Evolutionary conservation across 169 alveolate genomes (phyloP).

Genomic region (Eimeria brunetti): DNA sequence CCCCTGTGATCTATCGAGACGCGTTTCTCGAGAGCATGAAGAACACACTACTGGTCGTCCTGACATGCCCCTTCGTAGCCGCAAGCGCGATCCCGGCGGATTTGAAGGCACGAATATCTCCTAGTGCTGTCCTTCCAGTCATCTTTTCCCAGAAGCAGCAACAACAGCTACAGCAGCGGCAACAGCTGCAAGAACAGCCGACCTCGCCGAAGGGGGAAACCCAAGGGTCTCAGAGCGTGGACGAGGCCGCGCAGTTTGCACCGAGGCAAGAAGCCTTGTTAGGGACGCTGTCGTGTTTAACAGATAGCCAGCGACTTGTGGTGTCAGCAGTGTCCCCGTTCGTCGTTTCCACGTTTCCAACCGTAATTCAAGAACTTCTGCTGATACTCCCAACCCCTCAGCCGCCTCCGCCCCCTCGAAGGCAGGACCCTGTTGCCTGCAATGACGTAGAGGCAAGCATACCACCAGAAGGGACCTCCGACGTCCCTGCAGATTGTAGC

Average conservation of each 20-base stretch:
- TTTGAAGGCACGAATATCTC: slow-evolving; percentile 39
- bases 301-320: slow-evolving; percentile 59
- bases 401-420: slow-evolving; percentile 64
- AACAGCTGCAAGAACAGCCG: slow-evolving; percentile 39
- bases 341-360: slow-evolving; percentile 21
- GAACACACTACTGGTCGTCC: slow-evolving; percentile 78
- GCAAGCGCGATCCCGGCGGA: slow-evolving; percentile 63
- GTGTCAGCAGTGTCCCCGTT: slow-evolving; percentile 54
- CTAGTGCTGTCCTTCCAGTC: slow-evolving; percentile 9
- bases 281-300: slow-evolving; percentile 38
- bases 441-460: neutral
- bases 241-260: slow-evolving; percentile 31
- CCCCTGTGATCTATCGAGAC: slow-evolving; percentile 78
- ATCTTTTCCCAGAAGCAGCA: slow-evolving; percentile 28
- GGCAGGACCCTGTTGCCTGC: neutral
- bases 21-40: slow-evolving; percentile 76
- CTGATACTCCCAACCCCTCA: slow-evolving; percentile 60
- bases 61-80: slow-evolving; percentile 69
- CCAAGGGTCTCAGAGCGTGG: neutral
- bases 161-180: slow-evolving; percentile 72
- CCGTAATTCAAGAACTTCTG: slow-evolving; percentile 23
- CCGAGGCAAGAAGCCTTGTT: slow-evolving; percentile 15
- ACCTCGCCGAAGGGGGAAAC: neutral
- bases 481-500: neutral
- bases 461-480: slow-evolving; percentile 1